Percentiles rank a stretch among this genome's conserved stretches.
phyloP scores from a whole-genome alignment of 192 early-diverging fungal species.

The Allomyces arbusculus region DNA sequence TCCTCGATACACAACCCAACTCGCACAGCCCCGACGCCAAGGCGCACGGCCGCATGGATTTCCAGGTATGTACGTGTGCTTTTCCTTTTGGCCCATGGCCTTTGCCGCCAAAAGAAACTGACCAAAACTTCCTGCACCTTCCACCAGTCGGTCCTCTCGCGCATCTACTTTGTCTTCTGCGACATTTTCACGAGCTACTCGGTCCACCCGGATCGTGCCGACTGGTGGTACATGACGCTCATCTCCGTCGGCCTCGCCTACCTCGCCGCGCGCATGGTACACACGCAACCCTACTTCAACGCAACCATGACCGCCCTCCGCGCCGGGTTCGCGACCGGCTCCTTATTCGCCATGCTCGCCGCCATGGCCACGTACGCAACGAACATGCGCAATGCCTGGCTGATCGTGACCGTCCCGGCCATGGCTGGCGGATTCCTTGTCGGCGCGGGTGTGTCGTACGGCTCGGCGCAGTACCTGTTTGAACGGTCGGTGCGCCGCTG shows the following conservation, averaged over 20 bases:
- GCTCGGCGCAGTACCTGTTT: neutral
- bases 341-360: neutral
- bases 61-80: neutral
- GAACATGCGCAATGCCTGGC: neutral
- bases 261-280: no score
- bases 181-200: neutral
- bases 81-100: neutral
- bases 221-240: neutral
- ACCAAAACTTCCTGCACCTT: neutral
- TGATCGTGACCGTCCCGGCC: neutral
- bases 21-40: neutral
- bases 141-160: neutral
- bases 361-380: neutral
- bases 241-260: neutral
- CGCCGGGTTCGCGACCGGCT: neutral
- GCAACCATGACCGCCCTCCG: neutral
- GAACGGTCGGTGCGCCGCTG: neutral
- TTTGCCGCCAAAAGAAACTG: neutral
- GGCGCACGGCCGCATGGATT: neutral
- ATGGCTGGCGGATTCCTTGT: neutral
- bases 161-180: neutral
- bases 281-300: neutral
- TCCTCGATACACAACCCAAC: neutral
- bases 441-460: neutral
- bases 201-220: neutral